These are phyloP conservation scores for Cymbopogon flexuosus DNA, from an alignment of 202 grass and related monocot genomes.

Conservation along the genomic window DNA sequence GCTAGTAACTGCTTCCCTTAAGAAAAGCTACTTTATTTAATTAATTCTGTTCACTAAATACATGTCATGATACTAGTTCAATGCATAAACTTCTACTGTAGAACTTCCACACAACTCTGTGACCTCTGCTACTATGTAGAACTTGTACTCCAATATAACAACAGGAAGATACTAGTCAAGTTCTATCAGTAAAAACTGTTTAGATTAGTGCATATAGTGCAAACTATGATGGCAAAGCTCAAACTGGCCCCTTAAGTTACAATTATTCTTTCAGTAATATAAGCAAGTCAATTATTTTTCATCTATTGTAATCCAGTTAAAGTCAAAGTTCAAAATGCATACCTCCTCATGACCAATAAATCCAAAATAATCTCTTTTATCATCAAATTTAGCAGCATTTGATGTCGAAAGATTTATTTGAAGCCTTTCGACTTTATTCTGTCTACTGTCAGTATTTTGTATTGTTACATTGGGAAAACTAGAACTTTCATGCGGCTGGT, in stretches of 20 bases:
- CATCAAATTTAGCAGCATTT: conserved; percentile 39
- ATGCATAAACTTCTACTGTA: neutral
- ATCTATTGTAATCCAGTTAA: neutral
- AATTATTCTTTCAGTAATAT: conserved; percentile 4
- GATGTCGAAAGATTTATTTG: conserved; percentile 33
- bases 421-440: conserved; percentile 29
- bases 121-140: too few species aligned
- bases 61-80: too few species aligned
- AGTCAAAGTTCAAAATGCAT: conserved; percentile 24
- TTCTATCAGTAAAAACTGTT: conserved; percentile 18
- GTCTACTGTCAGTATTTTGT: conserved; percentile 26
- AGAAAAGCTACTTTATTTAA: neutral
- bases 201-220: neutral
- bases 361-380: conserved; percentile 70
- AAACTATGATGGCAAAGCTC: conserved; percentile 11
- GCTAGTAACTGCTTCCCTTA: neutral
- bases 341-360: conserved; percentile 86
- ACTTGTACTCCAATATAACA: too few species aligned
- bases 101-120: neutral
- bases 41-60: neutral
- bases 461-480: conserved; percentile 36
- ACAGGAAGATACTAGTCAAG: too few species aligned
- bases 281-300: neutral
- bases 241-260: conserved; percentile 3
- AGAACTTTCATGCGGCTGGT: conserved; percentile 38